Evolutionary conservation across 441 rosid species (phyloP).

Genomic region (Hura crepitans): DNA sequence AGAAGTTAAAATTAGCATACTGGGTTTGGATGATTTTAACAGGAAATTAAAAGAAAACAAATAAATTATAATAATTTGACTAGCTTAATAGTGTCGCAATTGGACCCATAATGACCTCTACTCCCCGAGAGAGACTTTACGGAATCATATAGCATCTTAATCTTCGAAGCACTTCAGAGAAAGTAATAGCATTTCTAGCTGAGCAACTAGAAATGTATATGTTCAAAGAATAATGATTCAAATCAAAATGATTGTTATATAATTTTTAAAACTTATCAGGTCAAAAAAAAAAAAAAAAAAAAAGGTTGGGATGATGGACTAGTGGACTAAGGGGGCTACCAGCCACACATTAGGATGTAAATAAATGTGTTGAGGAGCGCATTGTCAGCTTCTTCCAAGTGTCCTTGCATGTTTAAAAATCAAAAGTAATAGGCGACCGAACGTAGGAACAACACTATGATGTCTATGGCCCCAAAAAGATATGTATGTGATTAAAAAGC

Average conservation of each 20-base stretch:
- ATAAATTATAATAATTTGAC: neutral
- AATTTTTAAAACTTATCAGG: neutral
- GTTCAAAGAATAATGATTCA: neutral
- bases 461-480: slow-evolving; percentile 12
- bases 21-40: slow-evolving; percentile 11
- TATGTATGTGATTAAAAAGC: neutral
- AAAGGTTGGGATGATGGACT: neutral
- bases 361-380: neutral
- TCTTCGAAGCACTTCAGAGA: too few relatives aligned
- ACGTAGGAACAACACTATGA: slow-evolving; percentile 8
- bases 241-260: neutral
- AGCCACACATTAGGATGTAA: neutral
- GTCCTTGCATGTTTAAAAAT: neutral
- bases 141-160: too few relatives aligned
- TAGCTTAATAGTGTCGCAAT: neutral
- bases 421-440: neutral
- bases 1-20: neutral
- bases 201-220: neutral
- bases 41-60: too few relatives aligned
- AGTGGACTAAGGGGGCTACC: too few relatives aligned
- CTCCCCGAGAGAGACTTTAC: neutral
- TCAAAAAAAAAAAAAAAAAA: neutral
- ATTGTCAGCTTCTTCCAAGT: neutral
- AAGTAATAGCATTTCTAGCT: neutral
- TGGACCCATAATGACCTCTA: slow-evolving; percentile 16